Percentiles rank a stretch among this genome's conserved stretches.
These are phyloP conservation scores for Hypomontagnella submonticulosa DNA, from an alignment of 495 filamentous ascomycete genomes.

Conservation along the genomic window DNA sequence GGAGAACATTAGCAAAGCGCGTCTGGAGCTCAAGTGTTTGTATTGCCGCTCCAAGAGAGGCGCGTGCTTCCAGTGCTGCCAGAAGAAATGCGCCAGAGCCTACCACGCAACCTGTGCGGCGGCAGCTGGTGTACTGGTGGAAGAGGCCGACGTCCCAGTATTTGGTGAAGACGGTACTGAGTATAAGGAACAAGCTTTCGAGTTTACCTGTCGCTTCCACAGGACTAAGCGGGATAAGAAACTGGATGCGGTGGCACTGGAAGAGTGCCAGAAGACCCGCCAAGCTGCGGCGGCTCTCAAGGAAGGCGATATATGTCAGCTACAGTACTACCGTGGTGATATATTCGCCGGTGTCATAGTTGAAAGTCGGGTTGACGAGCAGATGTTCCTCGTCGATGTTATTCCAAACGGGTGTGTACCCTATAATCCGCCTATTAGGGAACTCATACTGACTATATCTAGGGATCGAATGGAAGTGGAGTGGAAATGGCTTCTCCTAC, in stretches of 20 bases:
- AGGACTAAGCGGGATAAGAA: slow-evolving; percentile 84
- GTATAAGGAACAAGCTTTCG: slow-evolving; percentile 87
- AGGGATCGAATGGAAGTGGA: slow-evolving; percentile 74
- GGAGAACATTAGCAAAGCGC: slow-evolving; percentile 82
- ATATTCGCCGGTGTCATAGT: slow-evolving; percentile 92
- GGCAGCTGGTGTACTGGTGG: slow-evolving; percentile 89
- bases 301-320: slow-evolving; percentile 82
- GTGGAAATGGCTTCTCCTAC: slow-evolving; percentile 78
- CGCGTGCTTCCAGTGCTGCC: slow-evolving; percentile 95
- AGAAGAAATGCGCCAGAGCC: slow-evolving; percentile 90
- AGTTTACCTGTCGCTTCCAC: slow-evolving; percentile 94
- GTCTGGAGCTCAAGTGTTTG: slow-evolving; percentile 90
- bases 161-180: slow-evolving; percentile 91
- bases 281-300: slow-evolving; percentile 74
- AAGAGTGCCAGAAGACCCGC: slow-evolving; percentile 75
- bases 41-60: slow-evolving; percentile 94
- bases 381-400: slow-evolving; percentile 80
- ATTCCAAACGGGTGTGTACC: slow-evolving; percentile 84
- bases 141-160: slow-evolving; percentile 84
- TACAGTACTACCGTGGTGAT: slow-evolving; percentile 84
- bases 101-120: slow-evolving; percentile 97
- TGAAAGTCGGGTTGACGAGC: slow-evolving; percentile 83
- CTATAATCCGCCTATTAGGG: slow-evolving; percentile 10
- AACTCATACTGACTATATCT: slow-evolving; percentile 37
- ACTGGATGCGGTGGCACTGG: slow-evolving; percentile 70